Percentiles rank a stretch among this genome's conserved stretches.
phyloP scores from a whole-genome alignment of 1,284 basidiomycete genomes.

The Apiotrichum gracile region DNA sequence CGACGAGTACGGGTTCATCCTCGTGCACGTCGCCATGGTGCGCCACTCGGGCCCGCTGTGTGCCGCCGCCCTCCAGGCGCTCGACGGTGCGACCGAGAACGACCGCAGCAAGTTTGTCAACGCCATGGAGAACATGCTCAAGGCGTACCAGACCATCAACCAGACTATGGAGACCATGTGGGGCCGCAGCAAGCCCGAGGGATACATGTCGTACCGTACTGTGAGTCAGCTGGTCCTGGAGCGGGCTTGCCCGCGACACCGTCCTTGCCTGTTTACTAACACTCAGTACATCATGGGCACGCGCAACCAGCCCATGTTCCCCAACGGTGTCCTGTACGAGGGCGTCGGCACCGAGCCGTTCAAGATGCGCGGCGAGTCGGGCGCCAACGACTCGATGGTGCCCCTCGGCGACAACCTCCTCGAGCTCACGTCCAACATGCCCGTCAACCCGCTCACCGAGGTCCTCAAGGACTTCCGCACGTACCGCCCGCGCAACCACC shows the following conservation, averaged over 20 bases:
- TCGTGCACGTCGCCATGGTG: constrained; percentile 20
- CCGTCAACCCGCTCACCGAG: constrained; percentile 17
- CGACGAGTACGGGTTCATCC: constrained; percentile 19
- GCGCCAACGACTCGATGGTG: constrained; percentile 21
- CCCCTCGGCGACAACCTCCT: constrained; percentile 22
- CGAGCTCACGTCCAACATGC: constrained; percentile 16
- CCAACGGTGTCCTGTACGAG: constrained; percentile 18
- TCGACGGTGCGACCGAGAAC: constrained; percentile 10
- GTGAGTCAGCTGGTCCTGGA: too few relatives aligned
- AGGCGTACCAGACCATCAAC: constrained; percentile 16
- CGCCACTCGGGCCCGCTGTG: constrained; percentile 14
- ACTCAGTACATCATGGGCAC: constrained; percentile 11
- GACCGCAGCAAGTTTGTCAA: constrained; percentile 13
- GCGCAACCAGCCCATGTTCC: constrained; percentile 19
- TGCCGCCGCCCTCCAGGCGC: constrained; percentile 6
- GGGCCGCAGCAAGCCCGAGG: constrained; percentile 19
- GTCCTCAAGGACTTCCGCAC: constrained; percentile 20
- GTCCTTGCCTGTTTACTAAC: background rate
- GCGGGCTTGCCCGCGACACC: too few relatives aligned
- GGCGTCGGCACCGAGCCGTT: constrained; percentile 18
- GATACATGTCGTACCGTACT: constrained; percentile 12
- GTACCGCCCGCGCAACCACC: constrained; percentile 21
- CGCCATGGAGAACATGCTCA: constrained; percentile 11
- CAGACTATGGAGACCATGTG: constrained; percentile 19
- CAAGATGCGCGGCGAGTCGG: constrained; percentile 19